These are phyloP conservation scores for Rhodamnia rubescens DNA, from an alignment of 345 rosid genomes.

Conservation along the genomic window DNA sequence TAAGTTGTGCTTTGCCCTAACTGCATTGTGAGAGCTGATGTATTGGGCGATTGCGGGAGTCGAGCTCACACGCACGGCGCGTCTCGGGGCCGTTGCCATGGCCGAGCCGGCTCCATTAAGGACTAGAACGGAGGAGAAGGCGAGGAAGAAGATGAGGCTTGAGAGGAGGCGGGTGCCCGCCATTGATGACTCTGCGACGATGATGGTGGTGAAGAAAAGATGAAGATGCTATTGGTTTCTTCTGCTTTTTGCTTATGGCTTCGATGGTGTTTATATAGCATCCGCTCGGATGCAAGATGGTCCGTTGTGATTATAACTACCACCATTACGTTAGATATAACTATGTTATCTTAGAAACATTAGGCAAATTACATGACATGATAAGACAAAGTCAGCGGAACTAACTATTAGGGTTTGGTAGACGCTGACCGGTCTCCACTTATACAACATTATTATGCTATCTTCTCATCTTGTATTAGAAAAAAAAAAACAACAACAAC, in stretches of 20 bases:
- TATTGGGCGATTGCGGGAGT: constrained; percentile 13
- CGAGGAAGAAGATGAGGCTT: not conserved
- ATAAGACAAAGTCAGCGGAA: not conserved
- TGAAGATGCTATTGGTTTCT: not conserved
- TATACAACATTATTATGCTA: not conserved
- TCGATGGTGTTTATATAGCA: not conserved
- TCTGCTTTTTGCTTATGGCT: not conserved
- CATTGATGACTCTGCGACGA: not conserved
- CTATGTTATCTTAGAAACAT: not conserved
- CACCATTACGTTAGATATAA: not conserved
- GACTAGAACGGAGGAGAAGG: not conserved
- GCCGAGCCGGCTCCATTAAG: not conserved
- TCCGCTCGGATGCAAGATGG: not conserved
- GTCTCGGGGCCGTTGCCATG: not conserved
- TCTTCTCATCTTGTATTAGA: too few relatives aligned
- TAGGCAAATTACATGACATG: not conserved
- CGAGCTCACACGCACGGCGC: not conserved
- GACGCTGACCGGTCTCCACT: not conserved
- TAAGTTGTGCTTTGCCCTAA: constrained; percentile 32
- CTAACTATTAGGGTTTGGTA: not conserved
- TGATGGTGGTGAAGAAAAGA: not conserved
- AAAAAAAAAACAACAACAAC: not conserved
- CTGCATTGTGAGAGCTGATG: constrained; percentile 30
- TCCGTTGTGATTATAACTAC: not conserved
- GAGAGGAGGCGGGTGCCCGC: not conserved